These are phyloP conservation scores for Solanum tacnaense DNA, from an alignment of 257 asterid species.

Conservation along the genomic window DNA sequence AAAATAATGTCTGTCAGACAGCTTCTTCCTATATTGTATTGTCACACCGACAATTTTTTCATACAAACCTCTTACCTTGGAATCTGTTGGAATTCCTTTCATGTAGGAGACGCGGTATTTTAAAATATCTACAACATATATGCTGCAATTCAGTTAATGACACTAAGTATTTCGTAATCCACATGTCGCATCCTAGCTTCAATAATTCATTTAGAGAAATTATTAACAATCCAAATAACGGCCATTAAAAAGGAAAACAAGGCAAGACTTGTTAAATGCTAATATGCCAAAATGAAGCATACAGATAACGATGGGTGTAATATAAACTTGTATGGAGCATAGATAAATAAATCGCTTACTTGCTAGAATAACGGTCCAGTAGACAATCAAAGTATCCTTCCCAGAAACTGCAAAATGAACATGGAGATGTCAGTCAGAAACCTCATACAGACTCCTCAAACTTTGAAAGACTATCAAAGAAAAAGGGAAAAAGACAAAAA, in stretches of 20 bases:
- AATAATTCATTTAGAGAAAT: neutral
- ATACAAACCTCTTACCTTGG: neutral
- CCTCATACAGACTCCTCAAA: neutral
- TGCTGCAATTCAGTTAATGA: neutral
- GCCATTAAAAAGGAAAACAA: neutral
- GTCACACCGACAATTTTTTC: neutral
- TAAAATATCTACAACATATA: neutral
- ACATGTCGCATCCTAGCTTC: neutral
- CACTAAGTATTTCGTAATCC: neutral
- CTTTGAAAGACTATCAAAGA: neutral
- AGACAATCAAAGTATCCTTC: constrained; percentile 82
- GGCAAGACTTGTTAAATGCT: neutral
- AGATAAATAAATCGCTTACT: constrained; percentile 27
- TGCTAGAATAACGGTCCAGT: constrained; percentile 82
- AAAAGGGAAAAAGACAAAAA: neutral
- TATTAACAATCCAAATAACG: neutral
- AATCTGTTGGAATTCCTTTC: neutral
- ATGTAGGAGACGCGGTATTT: neutral
- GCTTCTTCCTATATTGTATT: neutral
- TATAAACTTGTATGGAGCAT: neutral
- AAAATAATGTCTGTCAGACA: neutral
- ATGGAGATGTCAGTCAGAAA: neutral
- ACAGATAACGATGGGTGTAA: neutral
- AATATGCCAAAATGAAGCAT: neutral
- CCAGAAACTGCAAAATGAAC: constrained; percentile 66